These are phyloP conservation scores for Wickerhamiella bombiphila DNA, from an alignment of 805 yeast species.

Conservation along the genomic window DNA sequence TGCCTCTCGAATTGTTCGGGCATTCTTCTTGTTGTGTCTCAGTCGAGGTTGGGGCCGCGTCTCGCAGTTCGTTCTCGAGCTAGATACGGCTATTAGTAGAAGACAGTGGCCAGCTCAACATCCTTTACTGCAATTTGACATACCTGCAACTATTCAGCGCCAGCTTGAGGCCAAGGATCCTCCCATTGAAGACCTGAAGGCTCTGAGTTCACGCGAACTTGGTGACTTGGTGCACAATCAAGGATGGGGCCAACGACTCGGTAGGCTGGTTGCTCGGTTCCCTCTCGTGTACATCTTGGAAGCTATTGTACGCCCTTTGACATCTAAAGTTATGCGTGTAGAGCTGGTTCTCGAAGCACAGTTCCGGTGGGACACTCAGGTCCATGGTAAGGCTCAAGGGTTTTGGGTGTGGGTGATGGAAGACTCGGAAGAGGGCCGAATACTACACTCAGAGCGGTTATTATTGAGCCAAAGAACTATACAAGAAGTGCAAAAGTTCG, in stretches of 20 bases:
- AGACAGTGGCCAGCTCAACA: constrained; percentile 76
- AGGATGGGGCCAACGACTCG: constrained; percentile 52
- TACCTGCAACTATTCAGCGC: constrained; percentile 31
- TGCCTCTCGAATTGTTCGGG: constrained; percentile 83
- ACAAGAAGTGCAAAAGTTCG: constrained; percentile 50
- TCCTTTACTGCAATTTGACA: constrained; percentile 69
- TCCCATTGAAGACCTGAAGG: constrained; percentile 52
- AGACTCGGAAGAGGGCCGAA: constrained; percentile 56
- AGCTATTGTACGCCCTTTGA: constrained; percentile 78
- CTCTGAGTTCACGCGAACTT: constrained; percentile 57
- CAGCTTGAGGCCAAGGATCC: constrained; percentile 39
- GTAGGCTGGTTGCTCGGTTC: constrained; percentile 48
- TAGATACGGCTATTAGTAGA: constrained; percentile 77
- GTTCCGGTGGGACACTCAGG: constrained; percentile 69
- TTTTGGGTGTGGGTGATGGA: constrained; percentile 84
- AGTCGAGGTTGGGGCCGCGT: constrained; percentile 85
- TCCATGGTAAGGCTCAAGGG: constrained; percentile 71
- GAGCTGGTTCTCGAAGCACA: constrained; percentile 58
- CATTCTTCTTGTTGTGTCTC: constrained; percentile 72
- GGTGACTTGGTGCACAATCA: constrained; percentile 83
- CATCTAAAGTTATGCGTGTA: constrained; percentile 71
- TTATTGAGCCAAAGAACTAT: constrained; percentile 47
- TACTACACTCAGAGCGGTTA: constrained; percentile 72
- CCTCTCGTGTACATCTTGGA: constrained; percentile 55
- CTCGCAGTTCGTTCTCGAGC: constrained; percentile 54